Base-by-base conservation (phyloP, 106 monocot species). In the Platanthera guangdongensis region DNA sequence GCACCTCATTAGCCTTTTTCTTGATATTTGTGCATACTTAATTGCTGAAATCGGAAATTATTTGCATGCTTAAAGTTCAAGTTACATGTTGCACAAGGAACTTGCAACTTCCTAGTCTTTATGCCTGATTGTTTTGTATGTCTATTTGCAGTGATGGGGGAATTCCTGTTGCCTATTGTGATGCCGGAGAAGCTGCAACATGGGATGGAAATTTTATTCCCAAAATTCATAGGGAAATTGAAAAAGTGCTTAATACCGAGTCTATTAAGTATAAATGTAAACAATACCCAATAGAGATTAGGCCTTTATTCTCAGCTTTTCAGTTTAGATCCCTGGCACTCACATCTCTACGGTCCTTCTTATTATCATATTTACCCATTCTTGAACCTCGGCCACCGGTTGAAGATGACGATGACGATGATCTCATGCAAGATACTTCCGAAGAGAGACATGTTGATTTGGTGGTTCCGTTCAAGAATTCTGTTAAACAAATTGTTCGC, bases 241-340 rank as follows among this genome's bases (percentile, higher is more conserved):
- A 80, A 52, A 75, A 52, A 14, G 13, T 9, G 52, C 52, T 53
- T 53, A 53, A 53, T 9, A 52, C 68, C 57, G 71, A 71, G 46
- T 55, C 80, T 62, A 6, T 87, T 52, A 77, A 69, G 46, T 60
- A 83, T 53, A 65, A 53, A 78, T 52, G 78, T 32, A 95, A 95
- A 82, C 84, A 92, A 71, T 92, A 95, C 73, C 86, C 84, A 51
- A 53, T 90, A 68, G 86, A 90, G 67, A 77, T 88, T 49, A 95
- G 90, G 57, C 90, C 95, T 77, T 75, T 95, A 5, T 90, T 90
- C 76, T 95, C 95, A 21, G 95, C 95, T 47, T 95, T 95, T 82
- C 81, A 80, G 25, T 60, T 85, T 18, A 95, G 86, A 75, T 72
- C 84, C 71, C 78, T 95, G 76, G 87, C 82, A 73, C 73, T 89